A percentile compares a stretch with the other conserved stretches of the same genome.
These are phyloP conservation scores for Kwoniella newhampshirensis DNA, from an alignment of 768 basidiomycete species.

Conservation along the genomic window DNA sequence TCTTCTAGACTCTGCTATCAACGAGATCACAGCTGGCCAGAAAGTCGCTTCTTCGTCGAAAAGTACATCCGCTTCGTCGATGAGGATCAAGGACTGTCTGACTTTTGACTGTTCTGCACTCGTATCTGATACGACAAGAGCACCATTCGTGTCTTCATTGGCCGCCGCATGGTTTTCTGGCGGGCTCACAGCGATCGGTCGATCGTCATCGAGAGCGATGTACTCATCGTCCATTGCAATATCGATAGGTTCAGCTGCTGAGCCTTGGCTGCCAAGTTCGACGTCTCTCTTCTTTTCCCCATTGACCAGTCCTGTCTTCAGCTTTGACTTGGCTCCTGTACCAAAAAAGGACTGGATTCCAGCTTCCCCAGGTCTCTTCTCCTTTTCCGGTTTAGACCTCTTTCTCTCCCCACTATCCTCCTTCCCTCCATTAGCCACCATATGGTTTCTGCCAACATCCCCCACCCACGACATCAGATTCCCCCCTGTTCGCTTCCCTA, in stretches of 20 bases:
- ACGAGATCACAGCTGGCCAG: slow-evolving; percentile 74
- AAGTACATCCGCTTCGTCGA: slow-evolving; percentile 94
- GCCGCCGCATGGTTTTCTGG: neutral
- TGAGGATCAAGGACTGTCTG: slow-evolving; percentile 80
- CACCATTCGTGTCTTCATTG: neutral
- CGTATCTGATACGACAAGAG: neutral
- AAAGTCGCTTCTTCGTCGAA: slow-evolving; percentile 79
- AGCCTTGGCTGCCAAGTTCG: slow-evolving; percentile 12
- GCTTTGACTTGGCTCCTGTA: neutral
- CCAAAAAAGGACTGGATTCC: slow-evolving; percentile 23
- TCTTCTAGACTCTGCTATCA: slow-evolving; percentile 78
- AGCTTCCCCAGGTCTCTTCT: neutral
- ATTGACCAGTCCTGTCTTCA: neutral
- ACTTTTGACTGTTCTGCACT: slow-evolving; percentile 45
- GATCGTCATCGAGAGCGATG: neutral
- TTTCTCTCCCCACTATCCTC: neutral
- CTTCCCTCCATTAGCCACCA: slow-evolving; percentile 57
- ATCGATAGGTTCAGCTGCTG: slow-evolving; percentile 24
- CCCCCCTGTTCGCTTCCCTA: slow-evolving; percentile 79
- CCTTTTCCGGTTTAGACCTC: slow-evolving; percentile 5
- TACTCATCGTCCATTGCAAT: slow-evolving; percentile 4
- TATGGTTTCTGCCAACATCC: slow-evolving; percentile 90
- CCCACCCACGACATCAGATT: slow-evolving; percentile 79
- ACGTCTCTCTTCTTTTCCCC: neutral
- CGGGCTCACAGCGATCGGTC: neutral